These are phyloP conservation scores for Linanthus parryae DNA, from an alignment of 148 eudicot genomes.

Conservation along the genomic window DNA sequence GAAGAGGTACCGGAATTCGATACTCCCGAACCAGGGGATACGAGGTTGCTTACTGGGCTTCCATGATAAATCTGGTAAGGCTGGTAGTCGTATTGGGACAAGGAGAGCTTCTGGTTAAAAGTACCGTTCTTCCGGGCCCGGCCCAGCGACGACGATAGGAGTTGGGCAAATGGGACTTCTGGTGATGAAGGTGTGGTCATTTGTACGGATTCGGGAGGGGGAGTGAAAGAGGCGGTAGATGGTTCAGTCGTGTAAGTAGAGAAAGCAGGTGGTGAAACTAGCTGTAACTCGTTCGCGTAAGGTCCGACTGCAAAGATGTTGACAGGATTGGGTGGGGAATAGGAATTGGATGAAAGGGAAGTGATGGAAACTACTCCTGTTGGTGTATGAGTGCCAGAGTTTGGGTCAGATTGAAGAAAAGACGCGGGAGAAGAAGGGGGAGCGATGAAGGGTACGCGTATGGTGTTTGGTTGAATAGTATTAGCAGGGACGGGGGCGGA, in stretches of 20 bases:
- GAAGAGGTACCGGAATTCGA: conserved; percentile 90
- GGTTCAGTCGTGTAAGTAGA: conserved; percentile 84
- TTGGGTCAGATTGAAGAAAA: conserved; percentile 79
- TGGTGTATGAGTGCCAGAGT: conserved; percentile 73
- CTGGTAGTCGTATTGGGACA: conserved; percentile 60
- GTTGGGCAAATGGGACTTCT: conserved; percentile 91
- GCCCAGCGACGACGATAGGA: conserved; percentile 63
- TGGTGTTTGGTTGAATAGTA: conserved; percentile 39
- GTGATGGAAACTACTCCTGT: conserved; percentile 48
- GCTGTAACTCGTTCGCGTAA: conserved; percentile 87
- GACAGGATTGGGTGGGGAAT: conserved; percentile 39
- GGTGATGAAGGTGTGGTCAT: conserved; percentile 87
- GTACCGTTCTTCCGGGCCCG: conserved; percentile 47
- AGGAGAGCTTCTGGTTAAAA: conserved; percentile 35
- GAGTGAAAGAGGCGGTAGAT: conserved; percentile 86
- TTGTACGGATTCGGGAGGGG: conserved; percentile 79
- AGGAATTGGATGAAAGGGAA: conserved; percentile 39
- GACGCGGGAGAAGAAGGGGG: conserved; percentile 95
- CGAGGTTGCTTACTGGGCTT: conserved; percentile 52
- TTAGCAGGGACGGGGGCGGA: conserved; percentile 34
- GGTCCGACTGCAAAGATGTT: conserved; percentile 73
- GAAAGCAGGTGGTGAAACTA: conserved; percentile 91
- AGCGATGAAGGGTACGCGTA: conserved; percentile 63
- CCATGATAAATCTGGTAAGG: conserved; percentile 46
- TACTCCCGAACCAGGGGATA: conserved; percentile 85